Evolutionary conservation across 306 rosid genomes (phyloP), one percentile per base, ranked within the genome.

Genomic region (Fragaria ananassa): DNA sequence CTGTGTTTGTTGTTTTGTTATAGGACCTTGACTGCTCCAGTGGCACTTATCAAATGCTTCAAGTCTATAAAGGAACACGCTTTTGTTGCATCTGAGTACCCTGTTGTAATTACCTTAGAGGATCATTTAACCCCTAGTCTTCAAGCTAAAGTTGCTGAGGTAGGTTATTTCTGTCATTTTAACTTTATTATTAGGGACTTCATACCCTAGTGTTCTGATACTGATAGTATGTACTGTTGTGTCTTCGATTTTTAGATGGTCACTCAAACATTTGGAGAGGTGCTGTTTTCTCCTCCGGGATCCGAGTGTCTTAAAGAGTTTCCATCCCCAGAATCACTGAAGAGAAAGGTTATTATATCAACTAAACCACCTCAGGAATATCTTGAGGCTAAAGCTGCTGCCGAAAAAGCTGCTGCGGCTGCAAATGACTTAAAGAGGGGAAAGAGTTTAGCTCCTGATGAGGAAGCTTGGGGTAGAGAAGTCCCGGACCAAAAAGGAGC

Each of bases 351-450:
- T 76, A 93, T 96, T 35, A 87, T 96, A 81, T 96, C 99, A 54
- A 96, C 99, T 64, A 96, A 96, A 84, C 99, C 99, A n/a, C 99
- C 99, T 68, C 88, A 89, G 83, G 96, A 96, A 82, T 96, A 96
- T 85, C 98, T 88, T 67, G 91, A 83, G 84, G 81, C 83, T 31
- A 90, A 90, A 78, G 95, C 83, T 56, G 87, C 6, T 27, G 83
- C 85, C 79, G 93, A 89, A 60, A 85, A 62, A 62, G 67, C 68
- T 49, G 88, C 5, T 21, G 84, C 85, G 75, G 91, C 80, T 14
- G 91, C 78, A 71, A 7, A 6, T 39, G 93, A 74, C 47, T 15
- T 84, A 10, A 88, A 77, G 76, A 84, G 78, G n/a, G 85, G 68
- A 78, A 88, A 86, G 71, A 45, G 76, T 23, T 35, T 79, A 57